These are phyloP conservation scores for Kwoniella mangroviensis DNA, from an alignment of 768 basidiomycete species.

Conservation along the genomic window DNA sequence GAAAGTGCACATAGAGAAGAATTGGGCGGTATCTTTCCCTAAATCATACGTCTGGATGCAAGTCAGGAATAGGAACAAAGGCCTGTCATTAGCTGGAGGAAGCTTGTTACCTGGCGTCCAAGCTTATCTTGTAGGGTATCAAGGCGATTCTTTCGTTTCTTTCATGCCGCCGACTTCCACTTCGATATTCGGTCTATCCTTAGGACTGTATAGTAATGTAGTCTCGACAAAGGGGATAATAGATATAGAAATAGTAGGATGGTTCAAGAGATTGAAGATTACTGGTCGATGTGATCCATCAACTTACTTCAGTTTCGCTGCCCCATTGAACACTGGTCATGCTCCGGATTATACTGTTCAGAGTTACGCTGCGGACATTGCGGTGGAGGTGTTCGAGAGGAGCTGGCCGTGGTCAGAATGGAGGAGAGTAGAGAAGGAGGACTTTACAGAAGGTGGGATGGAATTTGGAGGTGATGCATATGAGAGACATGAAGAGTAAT, in stretches of 20 bases:
- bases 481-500: slow-evolving; percentile 30
- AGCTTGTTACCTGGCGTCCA: slow-evolving; percentile 33
- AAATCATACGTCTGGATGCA: slow-evolving; percentile 45
- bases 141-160: slow-evolving; percentile 12
- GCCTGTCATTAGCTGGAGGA: slow-evolving; percentile 39
- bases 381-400: slow-evolving; percentile 31
- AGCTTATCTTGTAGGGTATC: slow-evolving; percentile 43
- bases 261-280: slow-evolving; percentile 33
- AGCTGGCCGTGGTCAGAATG: slow-evolving; percentile 26
- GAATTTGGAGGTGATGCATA: slow-evolving; percentile 45
- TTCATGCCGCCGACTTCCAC: slow-evolving; percentile 38
- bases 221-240: slow-evolving; percentile 17
- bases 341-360: slow-evolving; percentile 31
- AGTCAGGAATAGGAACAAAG: slow-evolving; percentile 21
- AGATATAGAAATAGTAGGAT: slow-evolving; percentile 39
- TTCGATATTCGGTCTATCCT: slow-evolving; percentile 31
- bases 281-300: slow-evolving; percentile 15
- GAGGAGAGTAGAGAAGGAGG: slow-evolving; percentile 24
- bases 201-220: slow-evolving; percentile 34
- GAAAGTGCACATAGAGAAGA: slow-evolving; percentile 41
- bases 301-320: slow-evolving; percentile 40
- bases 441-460: slow-evolving; percentile 33
- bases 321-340: slow-evolving; percentile 40
- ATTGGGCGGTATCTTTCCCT: slow-evolving; percentile 45
- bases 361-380: slow-evolving; percentile 34